A percentile compares a stretch with the other conserved stretches of the same genome.
Evolutionary conservation across 805 yeast genomes (phyloP).

Genomic region (Pichia deserticola): DNA sequence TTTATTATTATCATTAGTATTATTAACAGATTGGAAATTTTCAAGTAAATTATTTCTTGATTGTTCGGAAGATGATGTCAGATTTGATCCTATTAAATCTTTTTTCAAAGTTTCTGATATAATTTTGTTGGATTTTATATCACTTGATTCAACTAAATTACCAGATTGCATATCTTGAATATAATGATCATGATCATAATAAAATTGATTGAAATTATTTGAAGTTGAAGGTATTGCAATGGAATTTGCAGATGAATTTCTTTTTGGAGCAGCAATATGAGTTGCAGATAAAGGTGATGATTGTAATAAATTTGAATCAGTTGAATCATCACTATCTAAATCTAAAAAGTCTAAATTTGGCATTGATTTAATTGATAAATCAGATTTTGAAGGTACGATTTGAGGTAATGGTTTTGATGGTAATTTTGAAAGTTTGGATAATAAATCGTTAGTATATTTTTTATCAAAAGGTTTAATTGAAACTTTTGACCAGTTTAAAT

Average conservation of each 20-base stretch:
- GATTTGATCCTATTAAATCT: constrained; percentile 6
- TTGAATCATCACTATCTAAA: constrained; percentile 17
- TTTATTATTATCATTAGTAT: neutral
- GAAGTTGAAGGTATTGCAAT: constrained; percentile 9
- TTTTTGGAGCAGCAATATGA: constrained; percentile 3
- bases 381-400: constrained; percentile 29
- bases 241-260: neutral
- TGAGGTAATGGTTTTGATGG: constrained; percentile 29
- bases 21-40: constrained; percentile 15
- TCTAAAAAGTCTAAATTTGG: constrained; percentile 12
- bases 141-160: constrained; percentile 13
- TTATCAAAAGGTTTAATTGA: constrained; percentile 1
- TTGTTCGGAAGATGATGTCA: neutral
- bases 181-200: constrained; percentile 25
- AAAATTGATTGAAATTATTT: constrained; percentile 4
- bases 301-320: constrained; percentile 23
- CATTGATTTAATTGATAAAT: constrained; percentile 26
- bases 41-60: constrained; percentile 9
- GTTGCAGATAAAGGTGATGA: constrained; percentile 17
- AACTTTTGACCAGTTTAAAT: neutral
- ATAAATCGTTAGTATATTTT: neutral
- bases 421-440: neutral
- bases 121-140: constrained; percentile 6
- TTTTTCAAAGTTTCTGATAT: constrained; percentile 15
- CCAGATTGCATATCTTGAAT: constrained; percentile 21